Evolutionary conservation across 345 rosid genomes (phyloP).

Genomic region (Citropsis articulata): DNA sequence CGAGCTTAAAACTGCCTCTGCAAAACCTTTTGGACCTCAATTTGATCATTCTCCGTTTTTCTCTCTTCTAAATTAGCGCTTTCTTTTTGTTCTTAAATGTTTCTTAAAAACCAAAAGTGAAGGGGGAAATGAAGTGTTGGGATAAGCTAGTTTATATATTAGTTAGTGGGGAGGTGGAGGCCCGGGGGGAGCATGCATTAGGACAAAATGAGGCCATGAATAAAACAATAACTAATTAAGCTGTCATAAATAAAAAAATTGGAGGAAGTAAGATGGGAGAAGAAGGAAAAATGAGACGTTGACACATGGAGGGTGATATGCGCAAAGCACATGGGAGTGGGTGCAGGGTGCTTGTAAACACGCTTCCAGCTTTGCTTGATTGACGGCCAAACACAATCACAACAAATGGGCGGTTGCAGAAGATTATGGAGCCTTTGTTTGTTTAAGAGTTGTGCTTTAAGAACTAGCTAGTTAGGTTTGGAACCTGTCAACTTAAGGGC

Average conservation of each 20-base stretch:
- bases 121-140: background rate
- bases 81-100: background rate
- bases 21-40: constrained; percentile 70
- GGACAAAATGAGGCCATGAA: background rate
- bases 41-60: constrained; percentile 44
- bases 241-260: background rate
- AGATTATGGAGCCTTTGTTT: background rate
- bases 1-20: constrained; percentile 53
- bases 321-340: constrained; percentile 48
- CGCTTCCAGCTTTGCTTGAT: constrained; percentile 49
- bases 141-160: constrained; percentile 3
- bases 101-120: background rate
- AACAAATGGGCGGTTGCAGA: constrained; percentile 23
- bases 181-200: background rate
- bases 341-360: constrained; percentile 25
- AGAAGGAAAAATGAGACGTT: constrained; percentile 5
- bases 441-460: background rate
- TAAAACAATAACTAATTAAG: background rate
- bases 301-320: constrained; percentile 20
- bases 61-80: background rate
- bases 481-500: background rate
- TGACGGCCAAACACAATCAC: constrained; percentile 32
- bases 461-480: background rate
- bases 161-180: background rate
- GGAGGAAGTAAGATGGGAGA: background rate